Base-by-base conservation (phyloP, 2,329 filamentous ascomycete species). In the Rosellinia necatrix region DNA sequence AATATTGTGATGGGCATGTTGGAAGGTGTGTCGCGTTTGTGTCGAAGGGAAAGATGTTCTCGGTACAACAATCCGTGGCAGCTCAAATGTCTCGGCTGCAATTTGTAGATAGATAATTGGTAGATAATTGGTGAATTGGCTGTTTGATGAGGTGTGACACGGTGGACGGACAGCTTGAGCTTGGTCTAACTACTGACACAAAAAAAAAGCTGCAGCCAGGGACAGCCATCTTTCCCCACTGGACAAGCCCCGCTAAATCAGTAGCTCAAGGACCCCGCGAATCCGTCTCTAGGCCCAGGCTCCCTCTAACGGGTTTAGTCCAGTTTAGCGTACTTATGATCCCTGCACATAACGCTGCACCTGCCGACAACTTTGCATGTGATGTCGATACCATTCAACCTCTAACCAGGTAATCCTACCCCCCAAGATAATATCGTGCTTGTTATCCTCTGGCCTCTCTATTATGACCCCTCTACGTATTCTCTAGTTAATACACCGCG, bases 1-100 rank as follows among this genome's bases (percentile, higher is more conserved):
- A 71, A 48, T 58, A 72, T 72, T n/a, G 69, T 72, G 42, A 72
- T 72, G 44, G 70, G 67, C 70, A 72, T 72, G 8, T 48, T 62
- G 42, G 49, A 27, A 50, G 37, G 30, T 35, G 38, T 17, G 42
- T 34, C 13, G 42, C 24, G 40, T 19, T 34, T 21, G 19, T 10
- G 24, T 25, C 3, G 6, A 6, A 9, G n/a, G 30, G 9, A 3
- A 32, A n/a, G n/a, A n/a, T n/a, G n/a, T 34, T 29, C 5, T 24
- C 4, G 6, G 2, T n/a, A n/a, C n/a, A n/a, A n/a, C n/a, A n/a
- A n/a, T n/a, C n/a, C n/a, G n/a, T n/a, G n/a, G n/a, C n/a, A n/a
- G n/a, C n/a, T n/a, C n/a, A n/a, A n/a, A n/a, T n/a, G n/a, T n/a
- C n/a, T n/a, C n/a, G n/a, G n/a, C n/a, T n/a, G n/a, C n/a, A n/a